Evolutionary conservation across 163 green algal genomes (phyloP).

Genomic region (Scenedesmus sp.): DNA sequence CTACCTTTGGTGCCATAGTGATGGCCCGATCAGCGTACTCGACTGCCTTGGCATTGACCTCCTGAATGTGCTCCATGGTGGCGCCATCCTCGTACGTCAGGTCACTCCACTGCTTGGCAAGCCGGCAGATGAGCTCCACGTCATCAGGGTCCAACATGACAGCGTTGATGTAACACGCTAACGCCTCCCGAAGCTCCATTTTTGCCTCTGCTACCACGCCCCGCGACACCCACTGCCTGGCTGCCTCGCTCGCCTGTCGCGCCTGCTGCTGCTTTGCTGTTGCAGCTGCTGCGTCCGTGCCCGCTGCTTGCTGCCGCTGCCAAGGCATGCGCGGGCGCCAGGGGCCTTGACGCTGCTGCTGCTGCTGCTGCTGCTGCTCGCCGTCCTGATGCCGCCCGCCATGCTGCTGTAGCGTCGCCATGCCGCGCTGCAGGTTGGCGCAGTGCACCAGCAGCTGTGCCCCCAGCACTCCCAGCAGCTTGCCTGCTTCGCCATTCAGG

Average conservation of each 20-base stretch:
- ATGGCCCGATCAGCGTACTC: conserved; percentile 53
- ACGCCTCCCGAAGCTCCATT: conserved; percentile 49
- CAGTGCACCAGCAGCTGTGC: conserved; percentile 57
- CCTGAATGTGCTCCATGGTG: conserved; percentile 38
- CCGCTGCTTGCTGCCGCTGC: conserved; percentile 21
- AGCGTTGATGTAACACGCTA: conserved; percentile 50
- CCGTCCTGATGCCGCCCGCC: neutral
- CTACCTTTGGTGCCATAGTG: conserved; percentile 45
- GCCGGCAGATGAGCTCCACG: conserved; percentile 36
- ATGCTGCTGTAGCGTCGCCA: conserved; percentile 19
- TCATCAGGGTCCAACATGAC: conserved; percentile 39
- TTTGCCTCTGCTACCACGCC: conserved; percentile 27
- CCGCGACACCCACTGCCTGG: conserved; percentile 35
- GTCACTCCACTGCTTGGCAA: conserved; percentile 60
- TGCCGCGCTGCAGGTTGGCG: conserved; percentile 42
- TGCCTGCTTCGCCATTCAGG: conserved; percentile 40
- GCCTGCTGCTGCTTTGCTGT: neutral
- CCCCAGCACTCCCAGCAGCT: conserved; percentile 23
- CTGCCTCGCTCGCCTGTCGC: conserved; percentile 43
- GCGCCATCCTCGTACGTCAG: conserved; percentile 54
- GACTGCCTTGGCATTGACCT: conserved; percentile 50
- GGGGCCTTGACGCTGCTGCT: conserved; percentile 25
- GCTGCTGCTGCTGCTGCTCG: neutral
- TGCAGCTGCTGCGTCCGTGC: neutral
- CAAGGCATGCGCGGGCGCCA: conserved; percentile 50